These are phyloP conservation scores for Seminavis robusta DNA, from an alignment of 108 stramenopile genomes.

Conservation along the genomic window DNA sequence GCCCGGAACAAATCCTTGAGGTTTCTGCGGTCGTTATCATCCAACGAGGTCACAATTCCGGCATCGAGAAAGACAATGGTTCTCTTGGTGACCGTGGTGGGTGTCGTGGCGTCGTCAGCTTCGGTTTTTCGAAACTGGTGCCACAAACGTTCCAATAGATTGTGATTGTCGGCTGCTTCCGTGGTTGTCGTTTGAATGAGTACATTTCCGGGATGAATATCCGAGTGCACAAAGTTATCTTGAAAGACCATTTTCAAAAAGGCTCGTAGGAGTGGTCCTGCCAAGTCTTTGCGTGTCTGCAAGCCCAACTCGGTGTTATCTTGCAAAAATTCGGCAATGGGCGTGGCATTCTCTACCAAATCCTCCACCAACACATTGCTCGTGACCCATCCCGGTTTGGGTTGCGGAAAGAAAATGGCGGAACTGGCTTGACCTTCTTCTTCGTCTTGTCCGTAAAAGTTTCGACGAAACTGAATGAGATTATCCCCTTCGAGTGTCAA, in stretches of 20 bases:
- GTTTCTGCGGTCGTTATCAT: conserved; percentile 66
- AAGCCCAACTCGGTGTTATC: conserved; percentile 56
- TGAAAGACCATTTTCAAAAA: conserved; percentile 90
- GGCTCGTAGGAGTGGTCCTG: conserved; percentile 70
- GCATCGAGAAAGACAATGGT: conserved; percentile 85
- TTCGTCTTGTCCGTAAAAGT: conserved; percentile 53
- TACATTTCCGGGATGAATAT: conserved; percentile 75
- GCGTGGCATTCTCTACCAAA: conserved; percentile 51
- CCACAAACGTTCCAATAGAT: conserved; percentile 2
- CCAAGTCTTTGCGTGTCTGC: conserved; percentile 50
- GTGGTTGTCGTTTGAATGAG: not conserved
- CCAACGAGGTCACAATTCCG: conserved; percentile 75
- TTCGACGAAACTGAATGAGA: conserved; percentile 53
- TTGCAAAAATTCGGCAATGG: conserved; percentile 62
- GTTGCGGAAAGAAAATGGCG: conserved; percentile 63
- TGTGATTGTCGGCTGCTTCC: no score
- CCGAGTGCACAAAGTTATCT: conserved; percentile 46
- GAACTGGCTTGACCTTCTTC: conserved; percentile 23
- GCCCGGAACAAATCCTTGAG: conserved; percentile 80
- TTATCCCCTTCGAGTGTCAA: conserved; percentile 73
- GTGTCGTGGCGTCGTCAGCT: not conserved
- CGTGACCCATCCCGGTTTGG: conserved; percentile 53
- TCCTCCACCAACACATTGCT: conserved; percentile 70
- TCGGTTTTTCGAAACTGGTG: not conserved
- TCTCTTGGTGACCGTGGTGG: conserved; percentile 22